These are phyloP conservation scores for Didymella pomorum DNA, from an alignment of 2,329 filamentous ascomycete species.

Conservation along the genomic window DNA sequence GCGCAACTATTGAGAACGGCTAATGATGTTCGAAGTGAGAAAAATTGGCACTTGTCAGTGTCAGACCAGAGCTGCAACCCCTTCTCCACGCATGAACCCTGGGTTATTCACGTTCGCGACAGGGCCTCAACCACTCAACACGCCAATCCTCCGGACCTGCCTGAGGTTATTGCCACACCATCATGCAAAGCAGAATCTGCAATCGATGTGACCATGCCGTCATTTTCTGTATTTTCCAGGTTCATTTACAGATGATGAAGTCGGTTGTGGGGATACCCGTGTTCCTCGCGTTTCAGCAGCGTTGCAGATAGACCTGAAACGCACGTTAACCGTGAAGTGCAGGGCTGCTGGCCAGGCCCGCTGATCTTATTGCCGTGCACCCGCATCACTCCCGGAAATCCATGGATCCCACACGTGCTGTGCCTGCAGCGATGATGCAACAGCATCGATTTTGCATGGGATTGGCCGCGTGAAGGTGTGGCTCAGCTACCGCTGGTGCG, in stretches of 20 bases:
- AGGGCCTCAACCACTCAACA: background rate
- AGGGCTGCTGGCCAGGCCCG: slow-evolving; percentile 14
- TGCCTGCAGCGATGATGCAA: no score
- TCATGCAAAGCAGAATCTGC: no score
- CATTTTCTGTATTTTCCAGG: background rate
- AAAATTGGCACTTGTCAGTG: background rate
- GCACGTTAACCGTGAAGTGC: no score
- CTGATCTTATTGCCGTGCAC: no score
- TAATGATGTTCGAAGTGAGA: background rate
- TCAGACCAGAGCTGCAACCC: background rate
- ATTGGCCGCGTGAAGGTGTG: background rate
- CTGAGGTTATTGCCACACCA: background rate
- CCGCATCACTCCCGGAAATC: no score
- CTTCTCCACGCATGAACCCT: background rate
- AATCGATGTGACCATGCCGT: background rate
- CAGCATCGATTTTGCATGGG: no score
- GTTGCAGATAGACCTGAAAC: slow-evolving; percentile 36
- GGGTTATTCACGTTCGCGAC: background rate
- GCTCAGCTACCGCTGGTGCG: background rate
- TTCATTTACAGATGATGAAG: slow-evolving; percentile 14
- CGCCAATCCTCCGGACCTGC: background rate
- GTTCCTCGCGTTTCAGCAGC: slow-evolving; percentile 39
- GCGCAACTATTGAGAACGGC: no score
- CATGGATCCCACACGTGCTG: no score
- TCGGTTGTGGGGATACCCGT: slow-evolving; percentile 29